Base-by-base conservation (phyloP, 108 stramenopile genomes). In the Schizochytrium sp. region DNA sequence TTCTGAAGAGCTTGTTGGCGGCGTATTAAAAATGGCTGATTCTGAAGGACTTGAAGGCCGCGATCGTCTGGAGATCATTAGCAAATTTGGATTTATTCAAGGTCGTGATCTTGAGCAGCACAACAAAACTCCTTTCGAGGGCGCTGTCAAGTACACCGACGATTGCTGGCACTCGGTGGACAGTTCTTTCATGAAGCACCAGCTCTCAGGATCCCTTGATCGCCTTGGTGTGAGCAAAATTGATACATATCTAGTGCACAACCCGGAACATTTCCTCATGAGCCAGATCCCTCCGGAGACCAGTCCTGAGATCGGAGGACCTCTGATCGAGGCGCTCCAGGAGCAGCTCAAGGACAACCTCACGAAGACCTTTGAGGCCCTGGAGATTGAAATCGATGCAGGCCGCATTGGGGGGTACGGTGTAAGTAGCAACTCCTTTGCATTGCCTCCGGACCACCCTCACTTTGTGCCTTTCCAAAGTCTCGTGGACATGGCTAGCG, bases 401-500 rank as follows among this genome's bases (percentile, higher is more conserved):
- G 76, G 76, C 17, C 76, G 76, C 47, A 83, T 83, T 53, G 76
- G 3, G 76, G 1, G 50, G 4, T 83, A 83, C 53, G 76, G 76
- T n/a, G 76, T 83, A 53, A 83, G 76, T 53, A 83, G 76, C 40
- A 83, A 83, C 53, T 83, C 76, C 10, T 83, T 83, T 28, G 76
- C 76, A 40, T 53, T 83, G 45, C 76, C 76, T 47, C 50, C 38
- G 12, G 76, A 83, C 45, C 76, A 83, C 55, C 50, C 76, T 47
- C 76, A 83, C 47, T 83, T 83, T 83, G 28, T 83, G 45, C 76
- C 76, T 13, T 83, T 83, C 40, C 50, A 83, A 40, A 53, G 53
- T 0, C 76, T 83, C 1, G 50, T 55, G 38, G 76, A 49, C 50
- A 5, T 83, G 76, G 76, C 76, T 38, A 10, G 15, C 53, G 50